A percentile compares a stretch with the other conserved stretches of the same genome.
Evolutionary conservation across 441 rosid species (phyloP).

Genomic region (Hura crepitans): DNA sequence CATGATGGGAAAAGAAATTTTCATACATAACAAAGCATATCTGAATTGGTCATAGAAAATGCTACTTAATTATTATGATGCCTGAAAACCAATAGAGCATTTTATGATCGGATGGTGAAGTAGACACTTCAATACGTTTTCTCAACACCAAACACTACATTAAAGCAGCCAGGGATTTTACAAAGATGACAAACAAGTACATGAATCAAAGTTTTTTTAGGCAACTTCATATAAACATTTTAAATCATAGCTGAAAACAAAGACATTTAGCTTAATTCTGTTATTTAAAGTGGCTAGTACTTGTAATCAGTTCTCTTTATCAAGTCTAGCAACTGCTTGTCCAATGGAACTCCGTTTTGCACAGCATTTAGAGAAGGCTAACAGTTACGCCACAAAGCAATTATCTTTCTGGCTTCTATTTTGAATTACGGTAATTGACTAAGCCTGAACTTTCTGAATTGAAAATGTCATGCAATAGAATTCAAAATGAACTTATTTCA

Average conservation of each 20-base stretch:
- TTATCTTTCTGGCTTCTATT: neutral
- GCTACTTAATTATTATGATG: neutral
- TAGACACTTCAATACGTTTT: neutral
- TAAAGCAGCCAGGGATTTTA: neutral
- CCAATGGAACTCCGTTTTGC: neutral
- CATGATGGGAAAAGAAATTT: neutral
- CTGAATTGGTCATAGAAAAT: neutral
- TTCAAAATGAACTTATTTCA: neutral
- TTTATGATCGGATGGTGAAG: neutral
- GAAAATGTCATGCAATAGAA: slow-evolving; percentile 9
- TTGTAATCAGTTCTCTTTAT: neutral
- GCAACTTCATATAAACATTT: neutral
- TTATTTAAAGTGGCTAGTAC: neutral
- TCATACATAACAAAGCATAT: neutral
- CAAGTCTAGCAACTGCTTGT: neutral
- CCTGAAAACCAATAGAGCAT: neutral
- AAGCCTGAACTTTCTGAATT: neutral
- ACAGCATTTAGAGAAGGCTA: neutral
- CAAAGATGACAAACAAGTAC: neutral
- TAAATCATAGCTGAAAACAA: neutral
- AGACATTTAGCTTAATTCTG: neutral
- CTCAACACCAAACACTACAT: neutral
- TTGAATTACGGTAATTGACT: neutral
- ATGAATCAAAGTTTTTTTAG: neutral
- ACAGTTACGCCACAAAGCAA: neutral